Conservation (phyloP, 78 protist species). For the Dictyostelium intermedium region DNA sequence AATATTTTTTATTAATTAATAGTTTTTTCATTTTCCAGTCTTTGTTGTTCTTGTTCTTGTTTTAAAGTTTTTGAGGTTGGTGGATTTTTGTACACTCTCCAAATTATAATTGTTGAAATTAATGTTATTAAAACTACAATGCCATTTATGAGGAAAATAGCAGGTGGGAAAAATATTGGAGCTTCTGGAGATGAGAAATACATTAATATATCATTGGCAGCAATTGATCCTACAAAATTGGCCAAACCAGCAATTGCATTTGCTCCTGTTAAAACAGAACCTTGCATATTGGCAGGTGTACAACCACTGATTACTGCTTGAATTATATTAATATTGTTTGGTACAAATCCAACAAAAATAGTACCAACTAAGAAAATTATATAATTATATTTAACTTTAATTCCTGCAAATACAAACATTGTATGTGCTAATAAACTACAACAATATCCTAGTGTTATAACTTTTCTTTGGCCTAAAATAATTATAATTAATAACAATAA, state of each 20-base stretch:
- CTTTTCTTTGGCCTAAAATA: constrained; percentile 26
- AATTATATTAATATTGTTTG: background rate
- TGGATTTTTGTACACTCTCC: background rate
- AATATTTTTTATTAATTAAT: background rate
- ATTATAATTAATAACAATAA: background rate
- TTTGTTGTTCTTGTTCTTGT: background rate
- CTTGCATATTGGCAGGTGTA: constrained; percentile 29
- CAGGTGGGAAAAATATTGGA: constrained; percentile 24
- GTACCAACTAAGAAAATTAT: background rate
- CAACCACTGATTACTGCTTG: background rate
- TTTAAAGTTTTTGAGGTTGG: background rate
- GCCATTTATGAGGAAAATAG: background rate
- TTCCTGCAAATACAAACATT: background rate
- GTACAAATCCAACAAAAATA: background rate
- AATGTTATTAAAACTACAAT: background rate
- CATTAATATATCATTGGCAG: background rate
- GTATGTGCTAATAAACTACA: background rate
- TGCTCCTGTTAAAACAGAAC: constrained; percentile 24
- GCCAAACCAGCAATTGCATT: background rate
- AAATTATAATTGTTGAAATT: background rate
- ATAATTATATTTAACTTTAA: constrained; percentile 1
- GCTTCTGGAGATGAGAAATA: background rate
- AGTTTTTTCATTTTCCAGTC: background rate
- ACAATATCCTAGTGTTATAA: background rate
- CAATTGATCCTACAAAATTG: background rate